These are phyloP conservation scores for Lippia alba DNA, from an alignment of 305 asterid genomes.

Conservation along the genomic window DNA sequence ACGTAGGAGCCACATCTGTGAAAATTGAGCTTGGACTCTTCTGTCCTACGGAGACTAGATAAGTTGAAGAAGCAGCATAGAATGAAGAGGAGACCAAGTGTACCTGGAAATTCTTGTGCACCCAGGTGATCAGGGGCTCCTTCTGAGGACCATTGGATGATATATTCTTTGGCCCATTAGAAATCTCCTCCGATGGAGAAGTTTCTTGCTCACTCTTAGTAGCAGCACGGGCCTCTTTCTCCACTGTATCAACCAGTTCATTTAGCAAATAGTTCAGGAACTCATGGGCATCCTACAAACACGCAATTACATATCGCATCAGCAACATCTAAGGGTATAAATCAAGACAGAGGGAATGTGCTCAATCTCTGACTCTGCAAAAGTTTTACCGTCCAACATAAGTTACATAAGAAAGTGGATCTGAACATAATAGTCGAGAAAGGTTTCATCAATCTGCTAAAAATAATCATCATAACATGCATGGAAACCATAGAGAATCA, in stretches of 20 bases:
- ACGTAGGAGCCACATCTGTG: too few relatives aligned
- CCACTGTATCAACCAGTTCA: constrained; percentile 68
- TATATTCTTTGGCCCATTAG: constrained; percentile 51
- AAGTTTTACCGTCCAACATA: neutral
- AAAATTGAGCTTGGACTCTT: too few relatives aligned
- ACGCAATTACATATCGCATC: constrained; percentile 10
- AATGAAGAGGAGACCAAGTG: constrained; percentile 10
- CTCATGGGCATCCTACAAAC: constrained; percentile 65
- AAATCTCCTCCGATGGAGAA: constrained; percentile 46
- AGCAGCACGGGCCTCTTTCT: constrained; percentile 55
- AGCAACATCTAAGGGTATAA: neutral
- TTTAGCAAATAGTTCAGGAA: constrained; percentile 67
- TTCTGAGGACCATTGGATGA: constrained; percentile 51
- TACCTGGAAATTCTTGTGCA: constrained; percentile 73
- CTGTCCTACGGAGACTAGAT: too few relatives aligned
- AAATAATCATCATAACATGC: neutral
- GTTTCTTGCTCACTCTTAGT: constrained; percentile 49
- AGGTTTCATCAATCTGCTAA: neutral
- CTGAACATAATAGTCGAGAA: neutral
- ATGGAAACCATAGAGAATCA: neutral
- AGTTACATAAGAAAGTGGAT: neutral
- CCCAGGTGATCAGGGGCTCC: constrained; percentile 67
- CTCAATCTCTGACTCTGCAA: neutral
- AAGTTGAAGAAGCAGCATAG: neutral
- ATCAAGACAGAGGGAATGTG: neutral